Conservation (phyloP, 768 basidiomycete genomes). For the Calocybe indica region DNA sequence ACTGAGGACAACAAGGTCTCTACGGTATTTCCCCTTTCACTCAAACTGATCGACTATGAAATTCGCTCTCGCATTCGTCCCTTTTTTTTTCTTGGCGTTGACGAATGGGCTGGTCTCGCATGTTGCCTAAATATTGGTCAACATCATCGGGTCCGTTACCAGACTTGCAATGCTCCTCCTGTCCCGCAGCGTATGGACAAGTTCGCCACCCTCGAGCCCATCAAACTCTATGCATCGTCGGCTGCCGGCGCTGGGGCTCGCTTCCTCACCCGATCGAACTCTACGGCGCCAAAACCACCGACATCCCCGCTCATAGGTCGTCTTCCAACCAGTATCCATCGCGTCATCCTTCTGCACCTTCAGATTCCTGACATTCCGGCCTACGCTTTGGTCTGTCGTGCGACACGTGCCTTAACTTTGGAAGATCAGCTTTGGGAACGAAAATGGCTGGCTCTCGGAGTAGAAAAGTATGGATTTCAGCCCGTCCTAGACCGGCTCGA, state of each 20-base stretch:
- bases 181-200: slow-evolving; percentile 56
- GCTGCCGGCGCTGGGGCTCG: slow-evolving; percentile 17
- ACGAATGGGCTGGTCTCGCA: not conserved
- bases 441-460: slow-evolving; percentile 59
- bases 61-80: too few species aligned
- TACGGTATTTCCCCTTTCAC: too few species aligned
- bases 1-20: too few species aligned
- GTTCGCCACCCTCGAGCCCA: slow-evolving; percentile 81
- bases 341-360: slow-evolving; percentile 65
- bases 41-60: too few species aligned
- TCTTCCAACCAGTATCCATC: slow-evolving; percentile 73
- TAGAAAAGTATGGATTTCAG: slow-evolving; percentile 37
- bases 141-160: not conserved
- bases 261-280: slow-evolving; percentile 15
- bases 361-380: slow-evolving; percentile 78
- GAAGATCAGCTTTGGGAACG: slow-evolving; percentile 77
- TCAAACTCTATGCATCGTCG: slow-evolving; percentile 42
- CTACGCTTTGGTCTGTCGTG: slow-evolving; percentile 63
- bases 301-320: slow-evolving; percentile 55
- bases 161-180: too few species aligned
- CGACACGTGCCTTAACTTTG: slow-evolving; percentile 54
- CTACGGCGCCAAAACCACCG: slow-evolving; percentile 11
- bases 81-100: not conserved
- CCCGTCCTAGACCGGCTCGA: slow-evolving; percentile 59
- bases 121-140: not conserved